Percentiles rank a stretch among this genome's conserved stretches.
Evolutionary conservation across 106 monocot genomes (phyloP).

Genomic region (Dioscorea zingiberensis): DNA sequence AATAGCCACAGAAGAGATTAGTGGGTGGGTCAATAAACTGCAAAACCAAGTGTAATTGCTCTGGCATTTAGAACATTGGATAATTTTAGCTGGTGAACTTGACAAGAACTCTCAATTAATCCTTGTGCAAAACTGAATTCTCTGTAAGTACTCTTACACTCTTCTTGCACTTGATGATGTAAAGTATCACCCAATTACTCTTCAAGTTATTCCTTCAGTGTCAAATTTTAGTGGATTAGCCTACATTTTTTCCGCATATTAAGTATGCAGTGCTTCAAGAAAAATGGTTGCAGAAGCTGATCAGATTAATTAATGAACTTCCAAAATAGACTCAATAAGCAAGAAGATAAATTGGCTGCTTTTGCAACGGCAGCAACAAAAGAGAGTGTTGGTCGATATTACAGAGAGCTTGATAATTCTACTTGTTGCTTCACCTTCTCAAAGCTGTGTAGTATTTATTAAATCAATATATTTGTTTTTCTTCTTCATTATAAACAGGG

Average conservation of each 20-base stretch:
- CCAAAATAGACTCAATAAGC: constrained; percentile 36
- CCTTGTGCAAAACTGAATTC: constrained; percentile 47
- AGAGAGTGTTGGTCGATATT: constrained; percentile 19
- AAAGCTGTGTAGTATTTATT: too few relatives aligned
- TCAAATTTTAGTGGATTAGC: background rate
- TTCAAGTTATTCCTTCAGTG: background rate
- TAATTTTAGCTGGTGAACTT: constrained; percentile 49
- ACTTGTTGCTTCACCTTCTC: too few relatives aligned
- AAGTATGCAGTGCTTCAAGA: constrained; percentile 41
- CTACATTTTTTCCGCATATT: background rate
- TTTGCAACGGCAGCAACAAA: constrained; percentile 53
- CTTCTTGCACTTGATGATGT: constrained; percentile 56
- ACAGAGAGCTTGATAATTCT: too few relatives aligned
- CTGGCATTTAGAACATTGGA: constrained; percentile 40
- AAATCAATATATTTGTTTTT: too few relatives aligned
- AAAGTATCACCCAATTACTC: background rate
- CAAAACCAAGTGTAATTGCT: constrained; percentile 33
- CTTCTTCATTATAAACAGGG: constrained; percentile 32
- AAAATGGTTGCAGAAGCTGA: constrained; percentile 49
- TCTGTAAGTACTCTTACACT: constrained; percentile 49
- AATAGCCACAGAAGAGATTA: constrained; percentile 54
- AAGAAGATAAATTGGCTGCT: constrained; percentile 49
- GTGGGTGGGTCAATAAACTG: constrained; percentile 41
- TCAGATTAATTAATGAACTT: constrained; percentile 57
- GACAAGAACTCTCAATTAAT: constrained; percentile 39